Evolutionary conservation across 2,329 filamentous ascomycete genomes (phyloP).

Genomic region (Aschersonia sp.): DNA sequence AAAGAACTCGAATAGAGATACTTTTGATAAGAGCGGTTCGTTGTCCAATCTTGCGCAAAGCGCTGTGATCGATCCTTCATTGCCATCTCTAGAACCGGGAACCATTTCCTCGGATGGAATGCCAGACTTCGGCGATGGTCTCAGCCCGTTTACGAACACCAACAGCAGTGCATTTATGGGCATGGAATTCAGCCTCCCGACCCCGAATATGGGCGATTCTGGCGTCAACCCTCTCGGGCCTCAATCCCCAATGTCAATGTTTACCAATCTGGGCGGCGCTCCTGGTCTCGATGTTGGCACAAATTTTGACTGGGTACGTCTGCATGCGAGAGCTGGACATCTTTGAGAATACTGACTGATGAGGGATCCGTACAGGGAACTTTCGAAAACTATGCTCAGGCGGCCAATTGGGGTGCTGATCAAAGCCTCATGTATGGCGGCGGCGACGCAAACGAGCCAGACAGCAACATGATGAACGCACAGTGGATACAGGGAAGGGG

Average conservation of each 20-base stretch:
- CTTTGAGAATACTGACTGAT: not conserved
- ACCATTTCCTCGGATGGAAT: slow-evolving; percentile 13
- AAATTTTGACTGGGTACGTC: slow-evolving; percentile 45
- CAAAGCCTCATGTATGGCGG: slow-evolving; percentile 35
- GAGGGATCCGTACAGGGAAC: slow-evolving; percentile 25
- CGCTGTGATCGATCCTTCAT: slow-evolving; percentile 18
- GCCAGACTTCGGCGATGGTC: slow-evolving; percentile 11
- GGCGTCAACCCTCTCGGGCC: slow-evolving; percentile 12
- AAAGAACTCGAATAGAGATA: slow-evolving; percentile 3
- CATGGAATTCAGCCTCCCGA: slow-evolving; percentile 27
- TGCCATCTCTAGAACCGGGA: slow-evolving; percentile 5
- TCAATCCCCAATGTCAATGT: slow-evolving; percentile 37
- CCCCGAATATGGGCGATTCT: slow-evolving; percentile 15
- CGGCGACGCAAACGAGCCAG: slow-evolving; percentile 12
- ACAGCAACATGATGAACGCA: slow-evolving; percentile 9
- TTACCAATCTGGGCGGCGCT: slow-evolving; percentile 25
- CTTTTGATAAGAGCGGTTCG: slow-evolving; percentile 8
- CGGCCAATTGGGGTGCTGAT: slow-evolving; percentile 35
- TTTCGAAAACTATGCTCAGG: slow-evolving; percentile 42
- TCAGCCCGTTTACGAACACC: slow-evolving; percentile 18
- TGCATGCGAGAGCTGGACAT: not conserved
- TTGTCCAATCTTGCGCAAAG: slow-evolving; percentile 20
- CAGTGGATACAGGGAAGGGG: slow-evolving; percentile 3
- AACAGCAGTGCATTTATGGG: slow-evolving; percentile 25
- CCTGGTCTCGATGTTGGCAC: slow-evolving; percentile 27